Conservation (phyloP, 352 stramenopile species). For the Phytophthora boehmeriae region DNA sequence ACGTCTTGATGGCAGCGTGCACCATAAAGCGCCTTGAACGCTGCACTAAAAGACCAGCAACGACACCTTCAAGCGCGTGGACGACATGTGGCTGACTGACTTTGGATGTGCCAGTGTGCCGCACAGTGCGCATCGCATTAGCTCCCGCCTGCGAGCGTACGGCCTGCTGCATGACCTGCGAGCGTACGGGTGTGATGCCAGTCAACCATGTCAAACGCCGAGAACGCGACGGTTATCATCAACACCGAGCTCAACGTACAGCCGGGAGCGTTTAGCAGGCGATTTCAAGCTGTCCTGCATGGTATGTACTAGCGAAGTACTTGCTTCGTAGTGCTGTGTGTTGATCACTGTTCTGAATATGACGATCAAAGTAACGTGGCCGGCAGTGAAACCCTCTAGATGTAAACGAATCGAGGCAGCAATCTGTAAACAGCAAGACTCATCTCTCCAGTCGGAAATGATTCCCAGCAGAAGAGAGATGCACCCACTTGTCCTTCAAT, state of each 20-base stretch:
- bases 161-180: background rate
- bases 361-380: background rate
- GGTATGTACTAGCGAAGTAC: background rate
- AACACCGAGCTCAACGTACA: background rate
- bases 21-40: background rate
- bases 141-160: background rate
- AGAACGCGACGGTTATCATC: background rate
- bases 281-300: background rate
- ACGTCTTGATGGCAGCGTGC: background rate
- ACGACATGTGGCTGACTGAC: background rate
- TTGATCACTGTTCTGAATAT: background rate
- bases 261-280: conserved; percentile 2
- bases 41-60: background rate
- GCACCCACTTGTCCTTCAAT: too few relatives aligned
- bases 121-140: background rate
- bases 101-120: background rate
- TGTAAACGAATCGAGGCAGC: too few relatives aligned
- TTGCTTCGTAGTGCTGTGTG: background rate
- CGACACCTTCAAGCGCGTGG: background rate
- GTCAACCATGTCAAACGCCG: background rate
- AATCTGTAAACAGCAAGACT: too few relatives aligned
- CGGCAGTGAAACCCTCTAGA: too few relatives aligned
- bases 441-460: background rate
- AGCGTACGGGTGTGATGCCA: background rate
- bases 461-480: background rate